Conservation (phyloP, 2,329 filamentous ascomycete species). For the Venturiaceae sp. region DNA sequence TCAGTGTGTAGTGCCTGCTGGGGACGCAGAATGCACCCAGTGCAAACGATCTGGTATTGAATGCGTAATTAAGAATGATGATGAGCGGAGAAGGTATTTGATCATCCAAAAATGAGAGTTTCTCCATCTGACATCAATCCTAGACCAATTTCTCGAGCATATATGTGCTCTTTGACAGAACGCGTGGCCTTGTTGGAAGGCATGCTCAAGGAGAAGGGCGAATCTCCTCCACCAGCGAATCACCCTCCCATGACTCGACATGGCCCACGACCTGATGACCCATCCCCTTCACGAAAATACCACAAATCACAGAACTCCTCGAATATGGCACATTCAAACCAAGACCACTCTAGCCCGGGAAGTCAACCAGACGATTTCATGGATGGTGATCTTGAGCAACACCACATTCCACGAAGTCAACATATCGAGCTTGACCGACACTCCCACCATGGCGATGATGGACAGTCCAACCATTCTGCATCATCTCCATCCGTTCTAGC, state of each 20-base stretch:
- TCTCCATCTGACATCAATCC: conserved; percentile 8
- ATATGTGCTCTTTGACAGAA: conserved; percentile 47
- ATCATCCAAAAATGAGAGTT: neutral
- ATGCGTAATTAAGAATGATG: conserved; percentile 49
- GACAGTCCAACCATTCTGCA: conserved; percentile 14
- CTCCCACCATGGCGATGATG: conserved; percentile 17
- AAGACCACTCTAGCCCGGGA: conserved; percentile 21
- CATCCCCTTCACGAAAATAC: conserved; percentile 10
- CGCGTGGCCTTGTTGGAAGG: conserved; percentile 42
- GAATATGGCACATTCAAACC: conserved; percentile 11
- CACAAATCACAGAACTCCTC: conserved; percentile 13
- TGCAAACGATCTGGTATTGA: conserved; percentile 41
- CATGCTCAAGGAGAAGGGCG: conserved; percentile 41
- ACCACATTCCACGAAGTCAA: conserved; percentile 8
- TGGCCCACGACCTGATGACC: conserved; percentile 21
- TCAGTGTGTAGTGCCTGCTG: conserved; percentile 45
- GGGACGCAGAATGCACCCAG: conserved; percentile 41
- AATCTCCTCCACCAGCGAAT: conserved; percentile 38
- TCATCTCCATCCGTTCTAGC: conserved; percentile 22
- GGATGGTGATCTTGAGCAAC: conserved; percentile 10
- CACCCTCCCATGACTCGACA: conserved; percentile 43
- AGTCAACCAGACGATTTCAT: conserved; percentile 21
- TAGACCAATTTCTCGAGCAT: conserved; percentile 48
- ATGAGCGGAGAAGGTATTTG: conserved; percentile 43
- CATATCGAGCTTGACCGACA: conserved; percentile 13